phyloP scores from a whole-genome alignment of 352 stramenopile species.

The Phytophthora multivora region DNA sequence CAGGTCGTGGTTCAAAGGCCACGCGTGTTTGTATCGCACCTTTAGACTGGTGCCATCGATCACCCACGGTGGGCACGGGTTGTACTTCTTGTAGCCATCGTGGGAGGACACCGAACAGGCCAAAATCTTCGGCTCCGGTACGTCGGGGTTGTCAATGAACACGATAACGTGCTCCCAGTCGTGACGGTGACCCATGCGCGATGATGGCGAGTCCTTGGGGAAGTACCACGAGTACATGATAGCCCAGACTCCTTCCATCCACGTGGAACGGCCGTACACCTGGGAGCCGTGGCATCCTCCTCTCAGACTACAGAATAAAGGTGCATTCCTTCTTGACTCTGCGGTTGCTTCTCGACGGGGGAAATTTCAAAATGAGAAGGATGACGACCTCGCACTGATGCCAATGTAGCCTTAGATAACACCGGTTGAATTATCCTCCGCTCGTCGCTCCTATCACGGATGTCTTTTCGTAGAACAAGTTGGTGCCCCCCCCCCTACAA shows the following conservation, averaged over 20 bases:
- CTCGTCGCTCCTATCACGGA: too few species aligned
- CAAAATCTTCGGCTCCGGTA: conserved; percentile 1
- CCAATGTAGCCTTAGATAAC: too few species aligned
- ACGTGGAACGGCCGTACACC: conserved; percentile 2
- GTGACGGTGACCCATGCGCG: conserved; percentile 8
- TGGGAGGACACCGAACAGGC: conserved; percentile 6
- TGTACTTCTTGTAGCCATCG: conserved; percentile 10
- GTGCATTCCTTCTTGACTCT: too few species aligned
- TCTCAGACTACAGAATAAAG: not conserved
- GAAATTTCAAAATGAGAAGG: too few species aligned
- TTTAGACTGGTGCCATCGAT: conserved; percentile 7
- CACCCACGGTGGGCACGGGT: not conserved
- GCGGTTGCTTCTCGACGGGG: too few species aligned
- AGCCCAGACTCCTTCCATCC: not conserved
- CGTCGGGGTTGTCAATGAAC: conserved; percentile 7
- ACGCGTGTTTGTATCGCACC: conserved; percentile 1
- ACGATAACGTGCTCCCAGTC: conserved; percentile 7
- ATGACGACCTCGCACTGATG: too few species aligned
- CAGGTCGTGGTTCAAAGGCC: conserved; percentile 2
- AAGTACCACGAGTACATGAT: conserved; percentile 14
- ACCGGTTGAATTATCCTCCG: too few species aligned
- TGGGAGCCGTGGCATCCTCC: conserved; percentile 1
- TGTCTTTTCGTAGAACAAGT: too few species aligned
- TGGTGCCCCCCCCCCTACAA: too few species aligned
- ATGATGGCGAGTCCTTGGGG: conserved; percentile 1